Conservation (phyloP, 2,329 filamentous ascomycete genomes). For the Grosmannia penicillata region DNA sequence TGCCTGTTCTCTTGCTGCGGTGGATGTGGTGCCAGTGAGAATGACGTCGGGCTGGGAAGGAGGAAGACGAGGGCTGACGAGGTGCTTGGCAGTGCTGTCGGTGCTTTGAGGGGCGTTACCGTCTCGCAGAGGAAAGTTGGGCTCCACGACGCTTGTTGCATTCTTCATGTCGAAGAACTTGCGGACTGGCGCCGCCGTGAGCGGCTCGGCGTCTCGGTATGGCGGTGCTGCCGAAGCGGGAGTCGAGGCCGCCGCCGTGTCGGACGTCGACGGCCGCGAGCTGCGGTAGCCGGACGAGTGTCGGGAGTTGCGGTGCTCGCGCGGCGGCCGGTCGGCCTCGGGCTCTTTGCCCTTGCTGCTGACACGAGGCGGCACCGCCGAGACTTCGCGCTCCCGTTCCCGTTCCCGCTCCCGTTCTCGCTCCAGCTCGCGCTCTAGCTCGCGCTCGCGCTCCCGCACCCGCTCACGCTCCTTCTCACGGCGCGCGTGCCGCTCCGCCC, state of each 20-base stretch:
- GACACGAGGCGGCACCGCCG: slow-evolving; percentile 5
- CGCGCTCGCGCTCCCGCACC: slow-evolving; percentile 11
- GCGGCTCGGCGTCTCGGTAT: too few relatives aligned
- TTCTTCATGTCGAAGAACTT: slow-evolving; percentile 17
- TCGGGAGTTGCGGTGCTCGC: neutral
- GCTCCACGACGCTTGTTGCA: slow-evolving; percentile 14
- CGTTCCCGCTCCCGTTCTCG: slow-evolving; percentile 13
- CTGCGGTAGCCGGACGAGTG: slow-evolving; percentile 1
- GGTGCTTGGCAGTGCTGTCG: slow-evolving; percentile 1
- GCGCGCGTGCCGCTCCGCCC: slow-evolving; percentile 27
- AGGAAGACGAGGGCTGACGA: neutral
- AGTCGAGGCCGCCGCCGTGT: neutral
- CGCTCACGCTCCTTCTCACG: slow-evolving; percentile 12
- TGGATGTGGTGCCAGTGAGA: neutral
- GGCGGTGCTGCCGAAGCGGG: slow-evolving; percentile 1
- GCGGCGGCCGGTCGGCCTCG: slow-evolving; percentile 7
- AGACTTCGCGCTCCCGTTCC: slow-evolving; percentile 14
- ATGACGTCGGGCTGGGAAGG: neutral
- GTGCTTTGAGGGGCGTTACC: slow-evolving; percentile 14
- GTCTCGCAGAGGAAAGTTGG: slow-evolving; percentile 19
- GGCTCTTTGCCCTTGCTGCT: slow-evolving; percentile 11
- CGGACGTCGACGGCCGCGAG: slow-evolving; percentile 9
- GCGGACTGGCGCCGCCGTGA: slow-evolving; percentile 9
- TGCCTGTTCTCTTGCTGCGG: neutral
- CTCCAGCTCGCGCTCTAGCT: slow-evolving; percentile 12